Evolutionary conservation across 306 rosid species (phyloP), one percentile per base, ranked within the genome.

Genomic region (Cicer bijugum): DNA sequence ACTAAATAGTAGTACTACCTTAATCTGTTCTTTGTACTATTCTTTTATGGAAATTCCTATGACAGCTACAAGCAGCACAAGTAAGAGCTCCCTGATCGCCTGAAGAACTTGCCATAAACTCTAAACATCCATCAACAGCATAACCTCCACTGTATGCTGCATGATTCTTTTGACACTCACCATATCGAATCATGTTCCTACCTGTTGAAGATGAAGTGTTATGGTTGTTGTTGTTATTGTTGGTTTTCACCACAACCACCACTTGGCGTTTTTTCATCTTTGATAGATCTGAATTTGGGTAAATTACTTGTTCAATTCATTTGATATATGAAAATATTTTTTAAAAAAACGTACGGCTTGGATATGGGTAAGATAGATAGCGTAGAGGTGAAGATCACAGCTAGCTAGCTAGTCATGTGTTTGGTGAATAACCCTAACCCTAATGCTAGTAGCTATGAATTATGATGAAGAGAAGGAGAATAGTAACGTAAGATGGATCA

Each of bases 31-130:
- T 81, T 50, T 86, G 88, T 33, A 89, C 86, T 83, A 88, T 86
- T 73, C 86, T 88, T 77, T 83, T 64, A 50, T 93, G 98, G 40
- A 93, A 93, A 74, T 84, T 93, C 56, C 98, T 67, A 74, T 93
- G 98, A 76, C 98, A 93, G 15, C 90, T 96, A 8, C 98, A 93
- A 61, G 97, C 97, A 0, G 98, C 98, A 71, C 98, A 93, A 1
- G 81, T 70, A 38, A 93, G 92, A 0, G 86, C 96, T 44, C 52
- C 96, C 6, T 28, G 33, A 28, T 89, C 94, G 2, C 69, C 83
- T 0, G 84, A 81, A 10, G 84, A 81, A 9, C 84, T 83, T 0
- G 98, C 92, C 92, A 93, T 82, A 84, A 93, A 93, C 17, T 93
- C 97, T 28, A 88, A 82, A 84, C 98, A 93, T 0, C 98, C 98